Evolutionary conservation across 305 asterid genomes (phyloP), one percentile per base, ranked within the genome.

Genomic region (Striga hermonthica): DNA sequence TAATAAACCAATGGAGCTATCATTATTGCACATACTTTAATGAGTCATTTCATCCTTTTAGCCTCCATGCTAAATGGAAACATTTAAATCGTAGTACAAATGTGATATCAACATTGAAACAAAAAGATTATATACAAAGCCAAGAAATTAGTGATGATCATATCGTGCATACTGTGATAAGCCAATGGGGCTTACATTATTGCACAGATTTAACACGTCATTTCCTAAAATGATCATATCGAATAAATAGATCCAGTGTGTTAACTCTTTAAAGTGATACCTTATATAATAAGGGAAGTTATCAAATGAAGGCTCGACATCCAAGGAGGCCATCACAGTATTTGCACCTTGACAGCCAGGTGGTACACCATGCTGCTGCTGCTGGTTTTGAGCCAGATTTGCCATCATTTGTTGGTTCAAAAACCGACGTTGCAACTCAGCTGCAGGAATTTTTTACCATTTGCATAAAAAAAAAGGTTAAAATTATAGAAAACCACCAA

Each of bases 261-360:
- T 41, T 41, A 47, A 63, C 48, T 41, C 10, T 34, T 31, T 63
- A 12, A 48, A 47, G 34, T 38, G 13, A 48, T 50, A 65, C 70
- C 70, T 53, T 41, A 65, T 22, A 13, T 54, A 65, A 12, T 65
- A 65, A n/a, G 70, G 62, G 60, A 65, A 65, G 55, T 53, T 65
- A 36, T 41, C n/a, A 34, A 65, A 54, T 39, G 62, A 10, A 15
- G 55, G 16, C 16, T 8, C 60, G 11, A 52, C 8, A 14, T 65
- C 52, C 6, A 15, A 15, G 22, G 50, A n/a, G 47, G 9, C 31
- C 28, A 12, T 41, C n/a, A 40, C 5, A 10, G 48, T 65, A 35
- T 31, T 14, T 50, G 15, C 60, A 35, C 40, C 49, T 13, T 7
- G 11, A 6, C 55, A 61, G 45, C 35, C 7, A 48, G 6, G n/a